Percentiles rank a stretch among this genome's conserved stretches.
Conservation (phyloP, 805 yeast species). For the Zygosaccharomyces pseudorouxii region DNA sequence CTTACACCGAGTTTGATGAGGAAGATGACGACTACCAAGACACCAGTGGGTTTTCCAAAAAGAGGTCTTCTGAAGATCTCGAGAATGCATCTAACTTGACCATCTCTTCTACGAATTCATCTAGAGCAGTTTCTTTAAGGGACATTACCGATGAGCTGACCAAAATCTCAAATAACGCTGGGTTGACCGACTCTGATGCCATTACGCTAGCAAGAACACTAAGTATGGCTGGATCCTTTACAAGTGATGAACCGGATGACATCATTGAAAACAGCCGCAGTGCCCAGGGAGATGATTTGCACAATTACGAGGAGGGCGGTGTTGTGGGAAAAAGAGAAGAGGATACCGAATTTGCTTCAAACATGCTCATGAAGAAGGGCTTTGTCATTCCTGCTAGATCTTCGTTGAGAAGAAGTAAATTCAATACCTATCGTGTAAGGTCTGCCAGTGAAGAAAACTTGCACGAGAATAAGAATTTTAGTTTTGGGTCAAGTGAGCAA, state of each 20-base stretch:
- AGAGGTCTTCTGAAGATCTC: background rate
- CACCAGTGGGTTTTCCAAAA: constrained; percentile 29
- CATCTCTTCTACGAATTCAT: constrained; percentile 7
- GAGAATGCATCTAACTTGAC: constrained; percentile 1
- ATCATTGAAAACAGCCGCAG: background rate
- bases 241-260: constrained; percentile 12
- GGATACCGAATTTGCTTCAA: constrained; percentile 30
- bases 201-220: constrained; percentile 76
- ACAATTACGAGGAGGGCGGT: constrained; percentile 1
- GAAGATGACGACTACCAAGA: constrained; percentile 33
- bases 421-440: constrained; percentile 48
- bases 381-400: constrained; percentile 33
- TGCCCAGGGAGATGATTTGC: constrained; percentile 1
- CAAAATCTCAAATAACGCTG: constrained; percentile 68
- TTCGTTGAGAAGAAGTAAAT: constrained; percentile 43
- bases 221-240: constrained; percentile 63
- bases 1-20: constrained; percentile 31
- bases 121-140: constrained; percentile 52
- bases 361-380: constrained; percentile 29
- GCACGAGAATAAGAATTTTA: constrained; percentile 1
- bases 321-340: constrained; percentile 6
- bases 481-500: background rate
- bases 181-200: constrained; percentile 74
- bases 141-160: constrained; percentile 74
- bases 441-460: constrained; percentile 12